Percentiles rank a stretch among this genome's conserved stretches.
Evolutionary conservation across 306 rosid genomes (phyloP).

Genomic region (Cicer chorassanicum): DNA sequence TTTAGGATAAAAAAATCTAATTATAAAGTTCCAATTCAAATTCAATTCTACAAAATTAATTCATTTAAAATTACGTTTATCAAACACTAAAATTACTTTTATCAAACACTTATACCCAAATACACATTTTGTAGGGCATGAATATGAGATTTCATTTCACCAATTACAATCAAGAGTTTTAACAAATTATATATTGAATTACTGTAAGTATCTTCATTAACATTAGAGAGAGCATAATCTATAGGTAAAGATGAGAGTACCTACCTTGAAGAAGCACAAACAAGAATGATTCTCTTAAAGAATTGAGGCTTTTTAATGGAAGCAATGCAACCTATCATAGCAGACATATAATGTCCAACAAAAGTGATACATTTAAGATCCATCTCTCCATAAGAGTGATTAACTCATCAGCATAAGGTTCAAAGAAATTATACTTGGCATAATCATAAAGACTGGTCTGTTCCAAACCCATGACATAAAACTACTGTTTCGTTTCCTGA

Average conservation of each 20-base stretch:
- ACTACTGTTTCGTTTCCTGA: conserved; percentile 58
- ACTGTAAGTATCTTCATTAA: too few relatives aligned
- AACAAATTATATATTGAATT: too few relatives aligned
- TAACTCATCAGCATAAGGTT: conserved; percentile 65
- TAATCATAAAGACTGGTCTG: conserved; percentile 69
- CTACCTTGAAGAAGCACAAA: conserved; percentile 73
- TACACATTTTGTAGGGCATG: too few relatives aligned
- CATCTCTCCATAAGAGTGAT: conserved; percentile 64
- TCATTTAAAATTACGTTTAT: too few relatives aligned
- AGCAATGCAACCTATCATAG: conserved; percentile 84
- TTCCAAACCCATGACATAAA: conserved; percentile 78
- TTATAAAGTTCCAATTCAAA: too few relatives aligned
- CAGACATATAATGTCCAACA: conserved; percentile 93
- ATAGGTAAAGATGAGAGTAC: conserved; percentile 39
- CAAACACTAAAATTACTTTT: too few relatives aligned
- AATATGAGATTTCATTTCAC: too few relatives aligned
- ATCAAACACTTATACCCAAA: too few relatives aligned
- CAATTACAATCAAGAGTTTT: too few relatives aligned
- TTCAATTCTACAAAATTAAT: too few relatives aligned
- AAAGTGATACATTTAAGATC: conserved; percentile 53
- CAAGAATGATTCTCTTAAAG: conserved; percentile 64
- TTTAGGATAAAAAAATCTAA: too few relatives aligned
- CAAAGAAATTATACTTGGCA: conserved; percentile 51
- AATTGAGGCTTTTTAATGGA: conserved; percentile 68
- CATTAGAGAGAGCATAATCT: neutral